Evolutionary conservation across 805 yeast species (phyloP), one percentile per base, ranked within the genome.

Genomic region (Blastobotrys peoriensis): DNA sequence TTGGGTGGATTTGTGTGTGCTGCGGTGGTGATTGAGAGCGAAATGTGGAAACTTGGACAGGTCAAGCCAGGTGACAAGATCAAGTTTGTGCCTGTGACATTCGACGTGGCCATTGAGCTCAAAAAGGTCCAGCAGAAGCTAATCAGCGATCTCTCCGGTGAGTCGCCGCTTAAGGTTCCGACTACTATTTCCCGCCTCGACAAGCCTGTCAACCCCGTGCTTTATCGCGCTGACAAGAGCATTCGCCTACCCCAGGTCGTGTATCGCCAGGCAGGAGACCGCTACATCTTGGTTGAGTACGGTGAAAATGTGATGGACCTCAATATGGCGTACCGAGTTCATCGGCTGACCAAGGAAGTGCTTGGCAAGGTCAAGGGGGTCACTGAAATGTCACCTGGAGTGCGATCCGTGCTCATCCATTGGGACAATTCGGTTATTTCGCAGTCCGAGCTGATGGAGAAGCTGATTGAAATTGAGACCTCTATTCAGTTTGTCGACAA

Each of bases 11-110:
- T 91, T 60, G 97, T 91, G 27, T 91, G 98, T 66, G 84, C 88
- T 61, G 97, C 95, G 5, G 97, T 93, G 48, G 95, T 93, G 52
- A 85, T 87, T 10, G 94, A 88, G 59, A 86, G 94, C 34, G 98
- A 93, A 68, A 79, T 93, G 83, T 91, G 98, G 98, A 93, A 93
- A 70, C 85, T 93, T 60, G 98, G 98, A 38, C 98, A 91, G 69
- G 89, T 86, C 36, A 89, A 86, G 64, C 97, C 98, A 3, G 98
- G 98, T 59, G 98, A 93, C 59, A 56, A 64, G 39, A 79, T 91
- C 48, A 76, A 76, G 53, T 91, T 93, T 70, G 78, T 79, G 45
- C 96, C 97, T 30, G 73, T 93, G 36, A 57, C 78, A 13, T 83
- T 76, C 55, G 79, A 76, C 23, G 67, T 74, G 46, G 96, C 98